phyloP scores from a whole-genome alignment of 345 rosid genomes.

The Eucalyptus sp. region DNA sequence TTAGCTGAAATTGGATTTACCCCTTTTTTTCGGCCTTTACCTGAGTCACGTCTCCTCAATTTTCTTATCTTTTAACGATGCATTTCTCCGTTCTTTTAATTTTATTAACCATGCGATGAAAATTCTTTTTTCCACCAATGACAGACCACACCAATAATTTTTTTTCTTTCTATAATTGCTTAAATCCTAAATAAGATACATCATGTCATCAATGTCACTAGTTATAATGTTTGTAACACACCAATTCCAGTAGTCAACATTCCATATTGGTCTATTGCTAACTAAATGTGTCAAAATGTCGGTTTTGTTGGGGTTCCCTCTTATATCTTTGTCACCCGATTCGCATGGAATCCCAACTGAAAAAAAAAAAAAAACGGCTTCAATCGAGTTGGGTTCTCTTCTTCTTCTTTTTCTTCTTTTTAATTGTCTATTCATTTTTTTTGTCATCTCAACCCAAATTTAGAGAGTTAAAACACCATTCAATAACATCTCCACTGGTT shows the following conservation, averaged over 20 bases:
- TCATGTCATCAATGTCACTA: background rate
- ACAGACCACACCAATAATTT: background rate
- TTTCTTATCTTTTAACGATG: too few relatives aligned
- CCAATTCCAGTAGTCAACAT: background rate
- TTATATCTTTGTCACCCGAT: background rate
- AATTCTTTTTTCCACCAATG: background rate
- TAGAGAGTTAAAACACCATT: background rate
- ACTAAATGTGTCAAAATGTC: background rate
- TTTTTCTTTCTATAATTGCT: background rate
- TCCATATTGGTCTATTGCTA: background rate
- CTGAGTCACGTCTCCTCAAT: too few relatives aligned
- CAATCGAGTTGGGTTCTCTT: rapidly evolving
- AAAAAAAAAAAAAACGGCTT: background rate
- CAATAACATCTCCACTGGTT: background rate
- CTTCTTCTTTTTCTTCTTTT: background rate
- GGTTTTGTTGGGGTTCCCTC: background rate
- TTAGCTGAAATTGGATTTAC: background rate
- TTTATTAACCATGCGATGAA: background rate
- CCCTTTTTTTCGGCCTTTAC: background rate
- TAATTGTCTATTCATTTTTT: background rate
- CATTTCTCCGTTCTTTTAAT: background rate
- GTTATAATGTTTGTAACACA: background rate
- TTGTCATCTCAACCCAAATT: background rate
- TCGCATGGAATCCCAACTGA: background rate
- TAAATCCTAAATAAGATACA: background rate